These are phyloP conservation scores for Alternaria sp. DNA, from an alignment of 2,329 filamentous ascomycete genomes.

Conservation along the genomic window DNA sequence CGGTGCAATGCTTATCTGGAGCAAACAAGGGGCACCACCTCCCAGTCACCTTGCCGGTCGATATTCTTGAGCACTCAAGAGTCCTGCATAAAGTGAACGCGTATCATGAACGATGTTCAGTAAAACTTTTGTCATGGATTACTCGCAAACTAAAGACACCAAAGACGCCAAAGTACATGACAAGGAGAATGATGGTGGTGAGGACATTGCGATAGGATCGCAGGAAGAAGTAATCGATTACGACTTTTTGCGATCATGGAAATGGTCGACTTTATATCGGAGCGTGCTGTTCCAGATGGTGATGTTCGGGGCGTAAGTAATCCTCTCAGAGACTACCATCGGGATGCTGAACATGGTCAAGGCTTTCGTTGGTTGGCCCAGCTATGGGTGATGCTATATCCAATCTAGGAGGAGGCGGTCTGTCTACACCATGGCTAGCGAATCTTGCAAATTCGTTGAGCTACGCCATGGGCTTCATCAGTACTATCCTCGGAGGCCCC, in stretches of 20 bases:
- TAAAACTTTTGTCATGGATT: conserved; percentile 5
- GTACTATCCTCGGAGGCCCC: conserved; percentile 19
- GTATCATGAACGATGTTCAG: neutral
- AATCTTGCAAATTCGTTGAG: conserved; percentile 19
- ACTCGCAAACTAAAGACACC: conserved; percentile 1
- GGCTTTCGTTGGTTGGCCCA: conserved; percentile 20
- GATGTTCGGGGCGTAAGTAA: conserved; percentile 18
- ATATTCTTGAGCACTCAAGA: neutral
- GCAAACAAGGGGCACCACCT: conserved; percentile 3
- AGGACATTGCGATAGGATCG: conserved; percentile 5
- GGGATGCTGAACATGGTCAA: neutral
- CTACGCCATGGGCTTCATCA: conserved; percentile 19
- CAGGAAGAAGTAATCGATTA: conserved; percentile 8
- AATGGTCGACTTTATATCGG: conserved; percentile 12
- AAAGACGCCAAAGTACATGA: conserved; percentile 5
- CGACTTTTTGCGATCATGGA: conserved; percentile 3
- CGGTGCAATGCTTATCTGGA: conserved; percentile 11
- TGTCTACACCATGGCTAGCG: conserved; percentile 22
- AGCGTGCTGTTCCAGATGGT: conserved; percentile 22
- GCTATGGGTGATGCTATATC: conserved; percentile 22
- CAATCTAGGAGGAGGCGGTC: conserved; percentile 17
- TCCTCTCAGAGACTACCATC: neutral
- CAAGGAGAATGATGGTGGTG: neutral
- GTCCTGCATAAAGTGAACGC: neutral
- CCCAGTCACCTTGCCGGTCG: neutral